Base-by-base conservation (phyloP, 2,329 filamentous ascomycete species). In the Pestalotiopsis sp. region DNA sequence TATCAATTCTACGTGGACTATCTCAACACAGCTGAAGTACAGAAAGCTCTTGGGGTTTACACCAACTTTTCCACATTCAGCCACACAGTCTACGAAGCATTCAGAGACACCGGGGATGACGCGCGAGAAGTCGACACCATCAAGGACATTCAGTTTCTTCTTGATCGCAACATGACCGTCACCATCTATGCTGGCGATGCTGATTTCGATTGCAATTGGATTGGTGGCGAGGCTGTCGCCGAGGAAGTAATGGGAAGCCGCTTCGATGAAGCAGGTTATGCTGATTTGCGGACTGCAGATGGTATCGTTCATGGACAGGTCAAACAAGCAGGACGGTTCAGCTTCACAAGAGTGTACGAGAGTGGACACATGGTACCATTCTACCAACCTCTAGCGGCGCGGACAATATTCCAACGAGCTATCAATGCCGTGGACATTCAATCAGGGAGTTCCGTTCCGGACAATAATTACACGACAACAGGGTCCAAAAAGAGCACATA, bases 71-170 rank as follows among this genome's bases (percentile, higher is more conserved):
- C 85, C 3, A 78, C 75, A 40, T 83, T 81, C 68, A 81, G 74
- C 68, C 78, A 66, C 69, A 73, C 78, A 65, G 81, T 89, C 59
- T 80, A 82, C 10, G 73, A 83, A 61, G 78, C 82, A 10, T 86
- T 94, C 69, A 92, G 86, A 79, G 74, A 84, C 66, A 76, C 82
- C 22, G 82, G 93, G 38, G 83, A 83, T 70, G 91, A 77, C 70
- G 68, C 67, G 13, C 75, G 76, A 3, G 75, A 75, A 66, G 56
- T 66, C 55, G 73, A 74, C 38, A 75, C 72, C 9, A 60, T 76
- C 17, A 70, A 70, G 10, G 74, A 72, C 14, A 66, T 78, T 40
- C 71, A 70, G 1, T 70, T 69, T 58, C 70, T 78, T 2, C 58
- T 76, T 17, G 55, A 35, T 1, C 68, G 66, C n/a, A 70, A 69